phyloP scores from a whole-genome alignment of 164 flowering plant species.

The Vitis rupestris region DNA sequence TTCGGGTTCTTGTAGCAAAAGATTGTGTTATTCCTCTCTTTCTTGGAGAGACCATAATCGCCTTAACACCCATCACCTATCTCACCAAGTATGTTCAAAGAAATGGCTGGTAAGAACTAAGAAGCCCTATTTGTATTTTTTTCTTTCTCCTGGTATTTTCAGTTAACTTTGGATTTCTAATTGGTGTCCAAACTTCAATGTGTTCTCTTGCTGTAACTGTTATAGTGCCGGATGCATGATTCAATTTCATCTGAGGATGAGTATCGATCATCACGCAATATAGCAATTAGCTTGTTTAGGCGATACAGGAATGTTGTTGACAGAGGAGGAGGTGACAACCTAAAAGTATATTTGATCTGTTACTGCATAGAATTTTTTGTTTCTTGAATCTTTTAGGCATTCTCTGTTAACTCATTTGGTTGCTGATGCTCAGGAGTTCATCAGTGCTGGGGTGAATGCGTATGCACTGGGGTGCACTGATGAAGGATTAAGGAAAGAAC shows the following conservation, averaged over 20 bases:
- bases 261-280: constrained; percentile 91
- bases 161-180: neutral
- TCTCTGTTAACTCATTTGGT: neutral
- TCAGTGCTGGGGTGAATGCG: constrained; percentile 92
- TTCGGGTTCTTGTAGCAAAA: constrained; percentile 21
- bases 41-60: constrained; percentile 26
- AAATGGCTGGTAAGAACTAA: constrained; percentile 52
- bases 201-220: constrained; percentile 3
- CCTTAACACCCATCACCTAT: constrained; percentile 16
- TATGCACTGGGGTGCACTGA: constrained; percentile 94
- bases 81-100: constrained; percentile 32
- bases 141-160: neutral
- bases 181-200: neutral
- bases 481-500: constrained; percentile 85
- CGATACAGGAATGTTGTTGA: constrained; percentile 75
- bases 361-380: constrained; percentile 2
- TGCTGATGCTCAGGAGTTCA: constrained; percentile 68
- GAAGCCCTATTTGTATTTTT: neutral
- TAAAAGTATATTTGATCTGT: constrained; percentile 55
- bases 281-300: constrained; percentile 82
- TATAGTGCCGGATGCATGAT: constrained; percentile 50
- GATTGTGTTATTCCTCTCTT: constrained; percentile 22
- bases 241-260: constrained; percentile 70
- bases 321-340: constrained; percentile 90
- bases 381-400: neutral